A percentile compares a stretch with the other conserved stretches of the same genome.
These are phyloP conservation scores for Verbascum thapsus DNA, from an alignment of 257 asterid genomes.

Conservation along the genomic window DNA sequence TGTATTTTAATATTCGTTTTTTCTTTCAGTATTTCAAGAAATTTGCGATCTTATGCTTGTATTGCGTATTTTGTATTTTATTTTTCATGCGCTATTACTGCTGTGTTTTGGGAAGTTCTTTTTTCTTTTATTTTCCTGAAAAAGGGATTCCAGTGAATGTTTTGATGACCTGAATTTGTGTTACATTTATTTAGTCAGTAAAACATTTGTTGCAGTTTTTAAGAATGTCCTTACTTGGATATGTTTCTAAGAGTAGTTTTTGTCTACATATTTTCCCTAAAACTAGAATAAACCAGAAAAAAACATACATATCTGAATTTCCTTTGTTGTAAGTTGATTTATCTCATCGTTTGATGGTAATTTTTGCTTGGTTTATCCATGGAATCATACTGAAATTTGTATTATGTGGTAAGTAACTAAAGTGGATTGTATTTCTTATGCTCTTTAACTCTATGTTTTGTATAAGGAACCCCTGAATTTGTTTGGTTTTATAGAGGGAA, in stretches of 20 bases:
- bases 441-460: conserved; percentile 5
- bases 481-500: background rate
- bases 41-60: background rate
- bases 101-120: background rate
- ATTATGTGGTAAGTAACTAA: background rate
- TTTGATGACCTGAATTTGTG: too few species aligned
- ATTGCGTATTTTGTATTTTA: too few species aligned
- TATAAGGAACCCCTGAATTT: background rate
- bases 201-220: too few species aligned
- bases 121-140: conserved; percentile 7
- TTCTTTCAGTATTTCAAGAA: background rate
- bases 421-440: background rate
- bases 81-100: background rate
- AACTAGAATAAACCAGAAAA: too few species aligned
- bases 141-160: background rate
- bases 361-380: conserved; percentile 7
- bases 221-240: too few species aligned
- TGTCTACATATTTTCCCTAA: background rate
- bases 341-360: background rate
- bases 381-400: background rate
- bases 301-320: conserved; percentile 8
- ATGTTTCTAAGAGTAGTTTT: background rate
- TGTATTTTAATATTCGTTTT: background rate
- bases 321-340: background rate
- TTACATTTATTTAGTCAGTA: too few species aligned